These are phyloP conservation scores for Coemansia sp. DNA, from an alignment of 192 early-diverging fungal genomes.

Conservation along the genomic window DNA sequence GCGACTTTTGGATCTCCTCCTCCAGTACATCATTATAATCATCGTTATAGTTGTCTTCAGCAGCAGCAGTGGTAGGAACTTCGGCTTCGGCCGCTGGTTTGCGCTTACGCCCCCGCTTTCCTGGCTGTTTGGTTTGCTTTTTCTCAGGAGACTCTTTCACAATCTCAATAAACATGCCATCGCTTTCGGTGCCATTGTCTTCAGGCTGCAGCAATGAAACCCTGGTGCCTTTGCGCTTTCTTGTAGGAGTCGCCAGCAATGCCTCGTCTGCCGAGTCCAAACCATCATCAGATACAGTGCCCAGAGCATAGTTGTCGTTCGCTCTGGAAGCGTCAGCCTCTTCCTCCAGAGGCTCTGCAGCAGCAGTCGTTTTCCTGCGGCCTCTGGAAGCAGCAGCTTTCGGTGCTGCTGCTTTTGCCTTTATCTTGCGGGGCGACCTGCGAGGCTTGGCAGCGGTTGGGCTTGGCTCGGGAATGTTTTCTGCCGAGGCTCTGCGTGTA, in stretches of 20 bases:
- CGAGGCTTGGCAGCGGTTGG: slow-evolving; percentile 5
- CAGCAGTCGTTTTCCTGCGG: not conserved
- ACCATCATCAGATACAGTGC: not conserved
- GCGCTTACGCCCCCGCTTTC: slow-evolving; percentile 36
- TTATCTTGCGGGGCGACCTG: slow-evolving; percentile 12
- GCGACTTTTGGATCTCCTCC: not conserved
- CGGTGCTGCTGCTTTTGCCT: not conserved
- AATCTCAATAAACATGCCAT: slow-evolving; percentile 13
- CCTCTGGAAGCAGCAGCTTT: not conserved
- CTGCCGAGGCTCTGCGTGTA: slow-evolving; percentile 9
- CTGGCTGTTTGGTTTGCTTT: slow-evolving; percentile 1
- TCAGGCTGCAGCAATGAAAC: not conserved
- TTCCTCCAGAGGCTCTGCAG: not conserved
- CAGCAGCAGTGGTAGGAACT: too few relatives aligned
- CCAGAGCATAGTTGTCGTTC: not conserved
- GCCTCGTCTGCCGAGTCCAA: slow-evolving; percentile 17
- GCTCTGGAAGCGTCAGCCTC: not conserved
- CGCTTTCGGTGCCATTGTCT: not conserved
- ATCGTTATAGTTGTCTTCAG: too few relatives aligned
- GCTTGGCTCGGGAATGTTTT: slow-evolving; percentile 7
- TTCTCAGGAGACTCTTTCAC: not conserved
- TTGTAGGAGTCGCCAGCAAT: slow-evolving; percentile 20
- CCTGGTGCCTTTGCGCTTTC: slow-evolving; percentile 8
- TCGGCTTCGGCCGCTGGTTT: slow-evolving; percentile 5
- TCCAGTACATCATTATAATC: not conserved